Evolutionary conservation across 1,139 yeast species (phyloP).

Genomic region (Debaryomycetaceae sp.): DNA sequence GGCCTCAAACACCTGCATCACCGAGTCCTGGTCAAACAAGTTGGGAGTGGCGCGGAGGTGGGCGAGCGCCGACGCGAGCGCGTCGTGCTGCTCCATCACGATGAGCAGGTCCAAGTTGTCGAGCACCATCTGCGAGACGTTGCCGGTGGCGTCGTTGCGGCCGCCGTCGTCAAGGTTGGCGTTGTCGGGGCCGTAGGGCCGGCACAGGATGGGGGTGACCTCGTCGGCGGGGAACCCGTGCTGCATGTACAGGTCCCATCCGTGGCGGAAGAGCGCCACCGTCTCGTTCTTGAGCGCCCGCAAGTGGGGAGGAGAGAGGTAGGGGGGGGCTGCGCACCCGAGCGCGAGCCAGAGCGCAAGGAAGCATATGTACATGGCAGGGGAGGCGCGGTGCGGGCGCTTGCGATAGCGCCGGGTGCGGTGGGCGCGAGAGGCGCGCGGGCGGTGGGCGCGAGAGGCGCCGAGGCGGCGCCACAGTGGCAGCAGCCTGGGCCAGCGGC

Average conservation of each 20-base stretch:
- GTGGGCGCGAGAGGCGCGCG: too few species aligned
- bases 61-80: slow-evolving; percentile 46
- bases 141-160: slow-evolving; percentile 82
- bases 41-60: slow-evolving; percentile 35
- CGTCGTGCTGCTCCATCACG: slow-evolving; percentile 59
- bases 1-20: slow-evolving; percentile 83
- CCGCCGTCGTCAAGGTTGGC: slow-evolving; percentile 50
- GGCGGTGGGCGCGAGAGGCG: too few species aligned
- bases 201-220: slow-evolving; percentile 68
- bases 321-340: too few species aligned
- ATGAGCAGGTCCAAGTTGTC: slow-evolving; percentile 81
- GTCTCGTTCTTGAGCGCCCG: slow-evolving; percentile 46
- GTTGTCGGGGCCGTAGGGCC: slow-evolving; percentile 62
- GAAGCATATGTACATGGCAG: too few species aligned
- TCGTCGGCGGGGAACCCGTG: slow-evolving; percentile 84
- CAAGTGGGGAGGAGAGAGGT: slow-evolving; percentile 3
- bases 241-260: slow-evolving; percentile 67
- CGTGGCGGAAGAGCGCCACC: slow-evolving; percentile 60
- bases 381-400: too few species aligned
- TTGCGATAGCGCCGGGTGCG: too few species aligned
- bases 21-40: slow-evolving; percentile 58
- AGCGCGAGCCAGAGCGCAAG: too few species aligned
- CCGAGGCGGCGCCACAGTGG: too few species aligned
- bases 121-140: slow-evolving; percentile 69
- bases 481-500: too few species aligned